Evolutionary conservation across 805 yeast genomes (phyloP), one percentile per base, ranked within the genome.

Genomic region (Hanseniaspora vineae): DNA sequence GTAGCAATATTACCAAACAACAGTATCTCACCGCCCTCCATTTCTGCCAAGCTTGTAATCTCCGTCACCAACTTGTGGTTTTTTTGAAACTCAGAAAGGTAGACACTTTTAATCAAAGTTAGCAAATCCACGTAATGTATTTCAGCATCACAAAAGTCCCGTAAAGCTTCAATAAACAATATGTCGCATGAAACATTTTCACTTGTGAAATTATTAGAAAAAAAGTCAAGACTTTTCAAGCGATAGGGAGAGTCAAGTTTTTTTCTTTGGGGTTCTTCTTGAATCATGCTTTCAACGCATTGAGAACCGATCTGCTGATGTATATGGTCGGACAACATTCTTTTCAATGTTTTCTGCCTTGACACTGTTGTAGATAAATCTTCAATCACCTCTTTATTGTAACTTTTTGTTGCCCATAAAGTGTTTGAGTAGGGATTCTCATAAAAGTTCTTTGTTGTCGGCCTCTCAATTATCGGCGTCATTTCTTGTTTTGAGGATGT

Each of bases 1-100:
- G 70, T 63, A 14, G 61, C 68, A 37, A 71, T 53, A 51, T 72
- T 71, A 1, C 75, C 73, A 58, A 75, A 73, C 1, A 75, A 52
- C 8, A 66, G 46, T 5, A 65, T 42, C 47, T 66, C 67, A 32
- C 72, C 74, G 20, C 58, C 58, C 1, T 59, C 51, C 9, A 47
- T 50, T 2, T 35, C 42, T 2, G 49, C 49, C 10, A 29, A 32
- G 3, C n/a, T 18, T 5, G 54, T 45, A 11, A 72, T 54, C 13
- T 65, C 61, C 43, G 64, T 54, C 19, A 56, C 58, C 42, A 59
- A 61, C 29, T 58, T 57, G 31, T 50, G 52, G 6, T 64, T 59
- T 42, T 58, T 61, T 39, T 56, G 56, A 23, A 69, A 52, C 11
- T 64, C 53, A 6, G 64, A 59, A 10, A 67, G 55, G 45, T 65